Base-by-base conservation (phyloP, 2,329 filamentous ascomycete genomes). In the Trichoderma brevicompactum region DNA sequence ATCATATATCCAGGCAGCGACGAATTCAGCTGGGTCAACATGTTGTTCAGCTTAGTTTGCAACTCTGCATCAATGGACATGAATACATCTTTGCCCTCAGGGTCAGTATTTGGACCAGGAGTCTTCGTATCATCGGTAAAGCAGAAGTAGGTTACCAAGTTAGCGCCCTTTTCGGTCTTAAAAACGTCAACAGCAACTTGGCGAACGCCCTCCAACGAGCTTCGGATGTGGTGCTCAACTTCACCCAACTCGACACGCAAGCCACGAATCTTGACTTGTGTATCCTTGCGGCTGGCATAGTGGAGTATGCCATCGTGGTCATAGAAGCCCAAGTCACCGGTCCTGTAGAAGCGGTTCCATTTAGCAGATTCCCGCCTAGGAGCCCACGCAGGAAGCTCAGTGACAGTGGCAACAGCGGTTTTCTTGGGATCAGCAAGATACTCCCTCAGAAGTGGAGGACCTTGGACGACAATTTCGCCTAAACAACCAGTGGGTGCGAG, bases 201-300 rank as follows among this genome's bases (percentile, higher is more conserved):
- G 1, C 36, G 36, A 32, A 48, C 36, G 0, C 41, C 40, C 1
- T 50, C 3, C 7, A 68, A 7, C 0, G 44, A n/a, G 5, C 23
- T 23, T 17, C 19, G 15, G 4, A 72, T 49, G 1, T 59, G 54
- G 7, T 68, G 28, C 50, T 73, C 72, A 15, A 74, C 41, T 50
- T 72, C 72, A 0, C 67, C 71, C 17, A 84, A 75, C 73, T 84
- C 87, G 52, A 85, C 77, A 59, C 85, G 74, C 65, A 82, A 85
- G n/a, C 87, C 88, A n/a, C 81, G 79, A 9, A 88, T 73, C 72
- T 88, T 88, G 53, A 87, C 79, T 70, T 87, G 85, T 0, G 79
- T 79, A 68, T 88, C 85, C 67, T 84, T 85, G 12, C 85, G 78
- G 46, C 83, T 83, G 44, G 83, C 68, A 63, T 79, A 83, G 0